Percentiles rank a stretch among this genome's conserved stretches.
These are phyloP conservation scores for Tricholoma hemisulphureum DNA, from an alignment of 768 basidiomycete species.

Conservation along the genomic window DNA sequence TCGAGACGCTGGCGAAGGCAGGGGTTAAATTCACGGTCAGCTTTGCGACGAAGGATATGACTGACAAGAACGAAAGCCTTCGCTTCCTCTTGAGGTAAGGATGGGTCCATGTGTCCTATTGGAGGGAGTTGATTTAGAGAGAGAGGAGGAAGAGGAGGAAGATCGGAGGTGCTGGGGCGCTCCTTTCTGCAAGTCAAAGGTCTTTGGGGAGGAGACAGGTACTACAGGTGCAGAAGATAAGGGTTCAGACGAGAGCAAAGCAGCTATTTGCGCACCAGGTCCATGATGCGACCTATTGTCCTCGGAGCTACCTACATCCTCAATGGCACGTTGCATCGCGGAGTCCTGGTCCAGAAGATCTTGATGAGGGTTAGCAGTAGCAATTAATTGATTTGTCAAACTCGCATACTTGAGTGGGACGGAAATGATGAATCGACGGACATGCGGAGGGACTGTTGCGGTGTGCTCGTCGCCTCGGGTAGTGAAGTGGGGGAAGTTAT, in stretches of 20 bases:
- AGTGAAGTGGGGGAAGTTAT: slow-evolving; percentile 40
- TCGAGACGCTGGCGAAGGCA: slow-evolving; percentile 14
- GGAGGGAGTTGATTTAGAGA: neutral
- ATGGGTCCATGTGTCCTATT: neutral
- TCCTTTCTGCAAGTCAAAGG: neutral
- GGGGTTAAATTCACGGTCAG: neutral
- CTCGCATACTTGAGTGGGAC: slow-evolving; percentile 52
- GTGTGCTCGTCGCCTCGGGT: slow-evolving; percentile 55
- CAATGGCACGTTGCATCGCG: slow-evolving; percentile 67
- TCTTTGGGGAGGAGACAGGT: slow-evolving; percentile 15
- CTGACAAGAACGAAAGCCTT: slow-evolving; percentile 7
- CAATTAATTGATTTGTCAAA: neutral
- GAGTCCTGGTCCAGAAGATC: slow-evolving; percentile 70
- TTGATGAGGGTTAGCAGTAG: slow-evolving; percentile 26
- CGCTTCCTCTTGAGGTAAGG: neutral
- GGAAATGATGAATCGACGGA: slow-evolving; percentile 47
- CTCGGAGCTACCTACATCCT: slow-evolving; percentile 53
- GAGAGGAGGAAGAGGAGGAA: neutral
- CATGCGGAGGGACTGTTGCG: slow-evolving; percentile 55
- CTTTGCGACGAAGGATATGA: neutral
- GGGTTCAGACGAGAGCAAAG: neutral
- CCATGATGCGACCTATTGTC: slow-evolving; percentile 27
- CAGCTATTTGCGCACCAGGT: slow-evolving; percentile 8
- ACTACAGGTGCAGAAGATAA: slow-evolving; percentile 6
- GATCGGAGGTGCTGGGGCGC: neutral